Conservation (phyloP, 2,329 filamentous ascomycete genomes). For the Trichoderma harzianum region DNA sequence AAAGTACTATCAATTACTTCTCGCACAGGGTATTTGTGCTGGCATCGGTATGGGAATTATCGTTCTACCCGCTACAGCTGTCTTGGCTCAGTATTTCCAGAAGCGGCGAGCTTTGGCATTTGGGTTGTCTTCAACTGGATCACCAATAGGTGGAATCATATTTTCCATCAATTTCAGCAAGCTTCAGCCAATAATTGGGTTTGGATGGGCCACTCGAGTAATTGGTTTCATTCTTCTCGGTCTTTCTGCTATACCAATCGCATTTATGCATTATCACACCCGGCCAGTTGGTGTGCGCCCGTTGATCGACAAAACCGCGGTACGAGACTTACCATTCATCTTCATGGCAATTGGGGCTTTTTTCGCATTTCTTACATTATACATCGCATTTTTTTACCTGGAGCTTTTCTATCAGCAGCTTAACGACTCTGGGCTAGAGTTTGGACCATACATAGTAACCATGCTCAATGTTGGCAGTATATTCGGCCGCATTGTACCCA, state of each 20-base stretch:
- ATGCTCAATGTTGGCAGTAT: slow-evolving; percentile 36
- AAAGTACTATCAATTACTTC: too few species aligned
- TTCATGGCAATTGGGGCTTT: not conserved
- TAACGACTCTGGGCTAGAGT: slow-evolving; percentile 33
- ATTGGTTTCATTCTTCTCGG: too few species aligned
- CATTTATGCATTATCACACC: slow-evolving; percentile 41
- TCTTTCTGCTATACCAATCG: slow-evolving; percentile 29
- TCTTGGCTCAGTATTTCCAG: too few species aligned
- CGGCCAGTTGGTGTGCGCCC: slow-evolving; percentile 9
- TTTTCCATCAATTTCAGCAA: too few species aligned
- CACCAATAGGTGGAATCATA: too few species aligned
- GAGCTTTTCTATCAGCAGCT: not conserved
- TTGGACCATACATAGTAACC: slow-evolving; percentile 43
- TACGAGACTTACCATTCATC: not conserved
- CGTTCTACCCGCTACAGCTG: too few species aligned
- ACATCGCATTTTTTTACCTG: not conserved
- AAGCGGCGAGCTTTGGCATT: too few species aligned
- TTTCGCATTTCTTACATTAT: not conserved
- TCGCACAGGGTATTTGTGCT: too few species aligned
- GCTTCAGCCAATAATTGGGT: too few species aligned
- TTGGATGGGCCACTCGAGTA: too few species aligned
- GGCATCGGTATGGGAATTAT: too few species aligned
- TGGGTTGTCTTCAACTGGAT: too few species aligned
- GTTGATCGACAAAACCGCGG: not conserved
- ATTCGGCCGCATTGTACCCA: slow-evolving; percentile 32